Conservation (phyloP, 2,329 filamentous ascomycete genomes). For the Aureobasidium lini region DNA sequence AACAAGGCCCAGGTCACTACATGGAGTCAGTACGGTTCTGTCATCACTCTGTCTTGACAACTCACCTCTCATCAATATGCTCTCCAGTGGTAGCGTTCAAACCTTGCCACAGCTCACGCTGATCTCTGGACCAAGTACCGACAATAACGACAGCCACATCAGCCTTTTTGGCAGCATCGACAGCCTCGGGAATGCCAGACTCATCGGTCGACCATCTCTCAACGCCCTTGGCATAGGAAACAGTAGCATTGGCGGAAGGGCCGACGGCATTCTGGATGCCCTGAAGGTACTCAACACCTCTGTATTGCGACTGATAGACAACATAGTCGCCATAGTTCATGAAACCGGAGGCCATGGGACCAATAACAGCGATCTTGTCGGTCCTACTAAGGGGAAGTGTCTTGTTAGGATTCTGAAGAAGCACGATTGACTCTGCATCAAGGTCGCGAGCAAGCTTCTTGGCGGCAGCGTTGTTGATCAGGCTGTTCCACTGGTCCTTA, state of each 20-base stretch:
- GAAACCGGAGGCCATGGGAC: slow-evolving; percentile 64
- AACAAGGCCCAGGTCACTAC: slow-evolving; percentile 52
- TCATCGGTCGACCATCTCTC: slow-evolving; percentile 66
- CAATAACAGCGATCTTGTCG: slow-evolving; percentile 63
- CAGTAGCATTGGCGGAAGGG: slow-evolving; percentile 40
- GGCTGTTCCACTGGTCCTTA: slow-evolving; percentile 45
- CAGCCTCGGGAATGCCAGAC: slow-evolving; percentile 58
- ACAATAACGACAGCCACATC: slow-evolving; percentile 68
- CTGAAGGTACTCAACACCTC: slow-evolving; percentile 62
- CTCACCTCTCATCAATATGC: slow-evolving; percentile 58
- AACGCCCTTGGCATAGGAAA: slow-evolving; percentile 63
- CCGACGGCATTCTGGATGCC: slow-evolving; percentile 55
- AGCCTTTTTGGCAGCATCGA: slow-evolving; percentile 57
- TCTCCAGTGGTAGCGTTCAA: slow-evolving; percentile 70
- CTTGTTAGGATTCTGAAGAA: slow-evolving; percentile 64
- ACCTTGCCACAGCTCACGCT: slow-evolving; percentile 61
- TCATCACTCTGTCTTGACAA: slow-evolving; percentile 63
- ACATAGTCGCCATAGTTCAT: slow-evolving; percentile 74
- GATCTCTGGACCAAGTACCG: slow-evolving; percentile 69
- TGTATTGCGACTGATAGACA: slow-evolving; percentile 54
- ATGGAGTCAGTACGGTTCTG: slow-evolving; percentile 65
- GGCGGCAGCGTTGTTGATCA: slow-evolving; percentile 55
- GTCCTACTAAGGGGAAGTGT: slow-evolving; percentile 57
- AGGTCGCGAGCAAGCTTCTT: slow-evolving; percentile 56
- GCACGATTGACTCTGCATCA: slow-evolving; percentile 62